phyloP scores from a whole-genome alignment of 2,329 filamentous ascomycete species.

The Chaetomium sp. region DNA sequence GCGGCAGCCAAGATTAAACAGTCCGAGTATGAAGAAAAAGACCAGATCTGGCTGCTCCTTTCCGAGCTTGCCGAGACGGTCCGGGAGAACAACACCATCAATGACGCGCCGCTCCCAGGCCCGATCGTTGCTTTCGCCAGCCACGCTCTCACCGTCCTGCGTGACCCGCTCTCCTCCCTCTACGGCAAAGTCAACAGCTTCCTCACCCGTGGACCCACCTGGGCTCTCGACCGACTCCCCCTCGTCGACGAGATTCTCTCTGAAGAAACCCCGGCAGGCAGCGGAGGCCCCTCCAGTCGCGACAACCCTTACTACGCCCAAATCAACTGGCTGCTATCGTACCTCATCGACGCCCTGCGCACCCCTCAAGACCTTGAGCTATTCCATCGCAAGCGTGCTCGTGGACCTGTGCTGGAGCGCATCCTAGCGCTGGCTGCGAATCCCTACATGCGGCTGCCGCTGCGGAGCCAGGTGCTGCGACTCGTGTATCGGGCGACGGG shows the following conservation, averaged over 20 bases:
- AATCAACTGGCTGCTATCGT: constrained; percentile 65
- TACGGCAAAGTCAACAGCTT: constrained; percentile 85
- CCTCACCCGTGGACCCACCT: constrained; percentile 68
- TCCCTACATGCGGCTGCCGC: constrained; percentile 52
- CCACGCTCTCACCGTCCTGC: constrained; percentile 62
- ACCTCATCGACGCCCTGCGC: constrained; percentile 62
- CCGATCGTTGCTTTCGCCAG: constrained; percentile 70
- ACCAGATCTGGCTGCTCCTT: constrained; percentile 72
- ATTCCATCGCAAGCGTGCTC: constrained; percentile 51
- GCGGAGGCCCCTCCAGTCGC: constrained; percentile 46
- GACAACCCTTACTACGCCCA: constrained; percentile 70
- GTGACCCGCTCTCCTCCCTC: constrained; percentile 70
- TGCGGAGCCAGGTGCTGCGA: constrained; percentile 53
- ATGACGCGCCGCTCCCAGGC: constrained; percentile 58
- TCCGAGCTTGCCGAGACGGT: constrained; percentile 75
- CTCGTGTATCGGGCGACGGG: constrained; percentile 62
- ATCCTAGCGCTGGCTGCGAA: constrained; percentile 63
- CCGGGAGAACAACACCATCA: constrained; percentile 38
- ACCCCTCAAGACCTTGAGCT: constrained; percentile 53
- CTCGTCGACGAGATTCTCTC: constrained; percentile 58
- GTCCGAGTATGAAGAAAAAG: constrained; percentile 67
- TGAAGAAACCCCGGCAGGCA: constrained; percentile 35
- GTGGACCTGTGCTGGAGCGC: constrained; percentile 58
- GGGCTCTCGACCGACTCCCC: constrained; percentile 67
- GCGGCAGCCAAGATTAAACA: constrained; percentile 56